A percentile compares a stretch with the other conserved stretches of the same genome.
These are phyloP conservation scores for Glycine tomentella DNA, from an alignment of 306 rosid species.

Conservation along the genomic window DNA sequence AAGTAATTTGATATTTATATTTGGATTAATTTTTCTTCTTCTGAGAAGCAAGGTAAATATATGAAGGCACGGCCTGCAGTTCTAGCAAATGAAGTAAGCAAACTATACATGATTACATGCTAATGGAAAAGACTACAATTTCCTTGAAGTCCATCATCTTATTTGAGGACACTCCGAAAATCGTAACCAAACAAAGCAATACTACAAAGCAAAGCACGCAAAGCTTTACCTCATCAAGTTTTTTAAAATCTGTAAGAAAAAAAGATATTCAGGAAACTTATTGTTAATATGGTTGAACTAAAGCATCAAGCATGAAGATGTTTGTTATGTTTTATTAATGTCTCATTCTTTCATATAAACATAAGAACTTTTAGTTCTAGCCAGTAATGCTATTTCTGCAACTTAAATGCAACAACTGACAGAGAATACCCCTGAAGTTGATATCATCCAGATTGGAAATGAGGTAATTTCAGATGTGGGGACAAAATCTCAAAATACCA, in stretches of 20 bases:
- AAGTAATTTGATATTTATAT: background rate
- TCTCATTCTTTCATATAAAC: background rate
- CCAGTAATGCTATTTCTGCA: conserved; percentile 14
- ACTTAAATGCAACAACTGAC: conserved; percentile 3
- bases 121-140: background rate
- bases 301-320: conserved; percentile 13
- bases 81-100: conserved; percentile 10
- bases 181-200: background rate
- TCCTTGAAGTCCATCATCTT: conserved; percentile 10
- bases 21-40: background rate
- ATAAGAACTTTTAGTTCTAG: conserved; percentile 21
- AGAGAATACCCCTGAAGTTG: conserved; percentile 15
- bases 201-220: background rate
- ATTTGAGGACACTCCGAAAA: background rate
- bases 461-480: background rate
- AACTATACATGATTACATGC: background rate
- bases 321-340: conserved; percentile 20
- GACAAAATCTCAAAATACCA: background rate
- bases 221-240: conserved; percentile 10
- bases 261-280: background rate
- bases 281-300: background rate
- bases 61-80: background rate
- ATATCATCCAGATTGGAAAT: conserved; percentile 9
- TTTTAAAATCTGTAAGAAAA: background rate
- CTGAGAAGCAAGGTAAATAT: background rate